Evolutionary conservation across 2,329 filamentous ascomycete species (phyloP).

Genomic region (Paraphaeosphaeria sporulosa): DNA sequence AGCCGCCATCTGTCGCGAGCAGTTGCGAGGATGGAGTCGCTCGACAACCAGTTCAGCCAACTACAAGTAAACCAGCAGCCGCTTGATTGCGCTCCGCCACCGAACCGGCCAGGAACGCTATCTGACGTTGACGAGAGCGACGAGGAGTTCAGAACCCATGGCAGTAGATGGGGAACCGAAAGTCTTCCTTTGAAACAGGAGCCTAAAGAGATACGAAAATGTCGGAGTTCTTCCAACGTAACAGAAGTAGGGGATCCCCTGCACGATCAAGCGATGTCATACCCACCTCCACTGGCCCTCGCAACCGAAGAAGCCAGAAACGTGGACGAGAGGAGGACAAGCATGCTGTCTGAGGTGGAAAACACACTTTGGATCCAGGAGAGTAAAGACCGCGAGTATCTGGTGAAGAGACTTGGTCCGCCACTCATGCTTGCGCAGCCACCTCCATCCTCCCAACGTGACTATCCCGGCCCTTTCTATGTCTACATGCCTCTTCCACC

Average conservation of each 20-base stretch:
- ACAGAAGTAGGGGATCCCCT: not conserved
- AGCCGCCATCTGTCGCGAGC: not conserved
- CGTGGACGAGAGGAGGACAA: slow-evolving; percentile 2
- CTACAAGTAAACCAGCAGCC: not conserved
- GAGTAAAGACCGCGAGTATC: slow-evolving; percentile 4
- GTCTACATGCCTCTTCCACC: slow-evolving; percentile 19
- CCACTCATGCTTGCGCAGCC: not conserved
- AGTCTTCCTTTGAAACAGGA: not conserved
- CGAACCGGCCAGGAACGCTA: not conserved
- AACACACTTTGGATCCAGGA: slow-evolving; percentile 11
- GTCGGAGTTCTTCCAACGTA: not conserved
- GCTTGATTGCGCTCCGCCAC: not conserved
- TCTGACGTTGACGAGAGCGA: not conserved
- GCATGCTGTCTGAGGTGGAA: slow-evolving; percentile 4
- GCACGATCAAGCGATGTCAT: not conserved
- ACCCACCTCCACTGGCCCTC: not conserved
- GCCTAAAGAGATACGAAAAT: not conserved
- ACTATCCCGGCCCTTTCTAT: slow-evolving; percentile 2
- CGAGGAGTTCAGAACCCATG: not conserved
- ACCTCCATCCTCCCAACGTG: not conserved
- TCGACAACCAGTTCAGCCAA: not conserved
- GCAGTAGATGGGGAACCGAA: not conserved
- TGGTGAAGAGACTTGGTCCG: not conserved
- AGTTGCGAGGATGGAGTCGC: slow-evolving; percentile 1
- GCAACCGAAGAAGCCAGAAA: slow-evolving; percentile 1